Conservation (phyloP, 352 stramenopile genomes). For the Pythium aquatile region DNA sequence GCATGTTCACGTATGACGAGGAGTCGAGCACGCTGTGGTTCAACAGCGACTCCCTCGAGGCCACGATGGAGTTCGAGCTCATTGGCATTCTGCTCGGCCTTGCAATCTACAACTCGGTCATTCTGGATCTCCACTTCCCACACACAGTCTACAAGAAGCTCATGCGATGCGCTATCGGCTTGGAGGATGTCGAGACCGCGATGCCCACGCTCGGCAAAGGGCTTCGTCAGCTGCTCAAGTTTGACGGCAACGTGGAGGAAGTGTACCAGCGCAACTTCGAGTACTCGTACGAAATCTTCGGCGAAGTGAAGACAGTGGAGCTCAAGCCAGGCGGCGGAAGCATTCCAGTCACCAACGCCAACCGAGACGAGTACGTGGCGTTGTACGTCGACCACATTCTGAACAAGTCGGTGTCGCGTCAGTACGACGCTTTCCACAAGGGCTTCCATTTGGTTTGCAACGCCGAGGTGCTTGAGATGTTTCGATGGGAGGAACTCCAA, state of each 20-base stretch:
- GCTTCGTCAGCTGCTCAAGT: slow-evolving; percentile 61
- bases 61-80: slow-evolving; percentile 83
- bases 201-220: slow-evolving; percentile 63
- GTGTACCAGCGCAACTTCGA: slow-evolving; percentile 77
- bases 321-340: slow-evolving; percentile 56
- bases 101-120: slow-evolving; percentile 86
- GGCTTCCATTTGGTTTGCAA: slow-evolving; percentile 80
- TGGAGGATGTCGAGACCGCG: slow-evolving; percentile 57
- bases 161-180: slow-evolving; percentile 46
- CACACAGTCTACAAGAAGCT: slow-evolving; percentile 85
- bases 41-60: slow-evolving; percentile 78
- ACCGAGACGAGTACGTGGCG: slow-evolving; percentile 67
- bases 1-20: slow-evolving; percentile 81
- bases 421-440: slow-evolving; percentile 73
- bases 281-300: slow-evolving; percentile 81
- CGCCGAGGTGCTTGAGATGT: slow-evolving; percentile 68
- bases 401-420: slow-evolving; percentile 52
- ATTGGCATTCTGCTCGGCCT: slow-evolving; percentile 80
- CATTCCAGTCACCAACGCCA: slow-evolving; percentile 64
- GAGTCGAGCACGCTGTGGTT: slow-evolving; percentile 76
- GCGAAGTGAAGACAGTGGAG: slow-evolving; percentile 75
- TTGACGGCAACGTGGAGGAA: slow-evolving; percentile 66
- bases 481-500: slow-evolving; percentile 79
- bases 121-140: slow-evolving; percentile 80
- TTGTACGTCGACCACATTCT: slow-evolving; percentile 77